Percentiles rank a stretch among this genome's conserved stretches.
Conservation (phyloP, 148 eudicot species). For the Chenopodium quinoa region DNA sequence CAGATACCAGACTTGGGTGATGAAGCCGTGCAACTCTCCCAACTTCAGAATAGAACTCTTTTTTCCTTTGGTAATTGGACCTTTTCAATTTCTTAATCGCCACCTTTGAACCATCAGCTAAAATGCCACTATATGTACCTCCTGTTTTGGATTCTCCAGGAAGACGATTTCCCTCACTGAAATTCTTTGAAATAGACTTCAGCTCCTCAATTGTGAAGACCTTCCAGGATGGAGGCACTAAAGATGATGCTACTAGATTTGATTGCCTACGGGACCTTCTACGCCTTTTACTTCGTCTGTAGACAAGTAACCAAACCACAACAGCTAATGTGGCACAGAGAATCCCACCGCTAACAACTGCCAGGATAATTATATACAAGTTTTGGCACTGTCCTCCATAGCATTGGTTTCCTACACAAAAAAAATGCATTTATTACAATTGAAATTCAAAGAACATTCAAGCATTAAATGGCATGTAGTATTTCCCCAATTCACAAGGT, state of each 20-base stretch:
- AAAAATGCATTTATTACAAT: not conserved
- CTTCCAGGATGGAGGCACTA: constrained; percentile 86
- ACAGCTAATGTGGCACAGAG: constrained; percentile 65
- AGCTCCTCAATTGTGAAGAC: constrained; percentile 78
- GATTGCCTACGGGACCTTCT: constrained; percentile 71
- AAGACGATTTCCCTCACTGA: constrained; percentile 88
- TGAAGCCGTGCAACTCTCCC: constrained; percentile 88
- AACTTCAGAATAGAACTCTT: constrained; percentile 91
- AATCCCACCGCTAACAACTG: constrained; percentile 74
- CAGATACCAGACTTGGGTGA: constrained; percentile 81
- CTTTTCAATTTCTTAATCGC: constrained; percentile 90
- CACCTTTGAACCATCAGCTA: constrained; percentile 80
- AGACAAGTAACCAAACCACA: constrained; percentile 79
- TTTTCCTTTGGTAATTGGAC: constrained; percentile 81
- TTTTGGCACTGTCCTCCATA: constrained; percentile 65
- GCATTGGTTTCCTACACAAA: constrained; percentile 53
- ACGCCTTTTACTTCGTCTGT: constrained; percentile 66
- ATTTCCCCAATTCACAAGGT: not conserved
- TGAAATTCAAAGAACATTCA: not conserved
- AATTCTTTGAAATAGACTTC: constrained; percentile 75
- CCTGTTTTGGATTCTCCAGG: constrained; percentile 93
- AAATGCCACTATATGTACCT: constrained; percentile 77
- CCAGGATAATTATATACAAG: constrained; percentile 72
- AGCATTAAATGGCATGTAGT: not conserved
- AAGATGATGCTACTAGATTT: constrained; percentile 60